phyloP scores from a whole-genome alignment of 2,329 filamentous ascomycete genomes.

The Aulographum hederae region DNA sequence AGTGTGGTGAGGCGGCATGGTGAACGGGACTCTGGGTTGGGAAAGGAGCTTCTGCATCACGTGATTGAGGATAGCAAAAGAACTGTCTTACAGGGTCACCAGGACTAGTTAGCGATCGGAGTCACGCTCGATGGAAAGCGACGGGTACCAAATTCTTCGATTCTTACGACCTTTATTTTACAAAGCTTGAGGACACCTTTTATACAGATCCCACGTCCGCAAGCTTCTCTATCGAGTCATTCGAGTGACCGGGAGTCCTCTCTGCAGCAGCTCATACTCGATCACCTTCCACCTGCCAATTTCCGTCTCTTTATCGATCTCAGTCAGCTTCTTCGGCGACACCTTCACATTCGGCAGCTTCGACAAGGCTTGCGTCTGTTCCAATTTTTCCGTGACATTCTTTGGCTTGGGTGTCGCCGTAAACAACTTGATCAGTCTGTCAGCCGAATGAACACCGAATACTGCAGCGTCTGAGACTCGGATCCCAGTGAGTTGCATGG shows the following conservation, averaged over 20 bases:
- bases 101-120: too few species aligned
- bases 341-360: conserved; percentile 53
- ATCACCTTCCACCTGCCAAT: conserved; percentile 68
- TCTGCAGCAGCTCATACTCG: conserved; percentile 45
- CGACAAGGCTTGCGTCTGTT: conserved; percentile 26
- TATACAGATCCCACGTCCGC: too few species aligned
- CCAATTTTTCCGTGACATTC: conserved; percentile 45
- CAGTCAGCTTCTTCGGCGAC: conserved; percentile 43
- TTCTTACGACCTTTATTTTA: too few species aligned
- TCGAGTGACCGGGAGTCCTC: conserved; percentile 37
- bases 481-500: conserved; percentile 65
- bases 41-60: too few species aligned
- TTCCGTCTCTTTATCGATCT: conserved; percentile 52
- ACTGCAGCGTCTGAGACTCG: conserved; percentile 56
- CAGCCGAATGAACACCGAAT: conserved; percentile 15
- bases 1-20: too few species aligned
- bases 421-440: conserved; percentile 18
- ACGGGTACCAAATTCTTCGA: too few species aligned
- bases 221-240: too few species aligned
- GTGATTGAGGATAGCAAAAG: too few species aligned
- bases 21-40: too few species aligned
- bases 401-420: conserved; percentile 21
- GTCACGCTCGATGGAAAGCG: too few species aligned
- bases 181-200: too few species aligned
- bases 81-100: too few species aligned